Evolutionary conservation across 495 filamentous ascomycete genomes (phyloP).

Genomic region (Xanthoparmelia taractica): DNA sequence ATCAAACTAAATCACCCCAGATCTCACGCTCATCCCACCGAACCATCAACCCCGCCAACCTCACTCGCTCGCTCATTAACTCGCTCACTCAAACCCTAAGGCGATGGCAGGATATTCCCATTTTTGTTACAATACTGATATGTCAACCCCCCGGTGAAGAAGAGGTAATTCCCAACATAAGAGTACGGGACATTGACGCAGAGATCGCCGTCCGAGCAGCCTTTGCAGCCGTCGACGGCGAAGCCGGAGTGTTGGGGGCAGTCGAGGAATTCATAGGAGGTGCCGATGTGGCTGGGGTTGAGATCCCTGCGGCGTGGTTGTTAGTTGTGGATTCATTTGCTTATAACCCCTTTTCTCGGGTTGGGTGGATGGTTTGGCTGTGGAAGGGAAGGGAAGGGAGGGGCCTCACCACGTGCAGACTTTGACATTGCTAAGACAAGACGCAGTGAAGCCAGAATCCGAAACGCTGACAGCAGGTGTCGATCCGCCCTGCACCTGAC

Average conservation of each 20-base stretch:
- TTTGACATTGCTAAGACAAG: slow-evolving; percentile 3
- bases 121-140: not conserved
- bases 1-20: too few relatives aligned
- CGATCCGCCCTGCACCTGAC: slow-evolving; percentile 8
- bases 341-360: too few relatives aligned
- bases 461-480: not conserved
- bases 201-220: not conserved
- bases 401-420: slow-evolving; percentile 12
- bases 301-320: not conserved
- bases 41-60: too few relatives aligned
- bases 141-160: not conserved
- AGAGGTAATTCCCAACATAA: not conserved
- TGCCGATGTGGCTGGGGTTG: slow-evolving; percentile 2
- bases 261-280: not conserved
- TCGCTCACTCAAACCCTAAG: too few relatives aligned
- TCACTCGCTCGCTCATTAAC: too few relatives aligned
- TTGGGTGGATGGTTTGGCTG: not conserved
- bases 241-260: not conserved
- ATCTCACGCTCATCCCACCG: too few relatives aligned
- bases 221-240: not conserved
- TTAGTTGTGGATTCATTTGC: not conserved
- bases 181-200: slow-evolving; percentile 2
- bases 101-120: not conserved
- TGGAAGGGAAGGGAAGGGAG: not conserved
- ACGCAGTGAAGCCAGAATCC: not conserved